Percentiles rank a stretch among this genome's conserved stretches.
Conservation (phyloP, 169 alveolate species). For the Babesia ovata region DNA sequence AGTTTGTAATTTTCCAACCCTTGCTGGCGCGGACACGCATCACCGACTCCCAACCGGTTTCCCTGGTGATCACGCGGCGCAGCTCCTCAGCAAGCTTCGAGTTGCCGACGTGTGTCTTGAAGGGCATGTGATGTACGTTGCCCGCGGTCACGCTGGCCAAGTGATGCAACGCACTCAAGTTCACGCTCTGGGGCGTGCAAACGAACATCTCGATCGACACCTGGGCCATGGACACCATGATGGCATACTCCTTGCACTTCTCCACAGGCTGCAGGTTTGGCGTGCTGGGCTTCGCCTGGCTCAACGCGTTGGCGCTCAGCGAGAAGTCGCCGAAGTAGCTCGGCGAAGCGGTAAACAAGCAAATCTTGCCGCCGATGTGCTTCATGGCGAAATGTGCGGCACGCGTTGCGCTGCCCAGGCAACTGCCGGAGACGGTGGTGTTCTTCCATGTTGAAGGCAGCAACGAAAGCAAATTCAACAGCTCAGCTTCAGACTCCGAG, state of each 20-base stretch:
- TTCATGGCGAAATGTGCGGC: conserved; percentile 90
- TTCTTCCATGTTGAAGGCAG: conserved; percentile 87
- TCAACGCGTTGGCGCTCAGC: conserved; percentile 51
- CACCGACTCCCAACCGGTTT: conserved; percentile 96
- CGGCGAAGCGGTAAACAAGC: conserved; percentile 83
- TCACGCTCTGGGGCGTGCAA: conserved; percentile 79
- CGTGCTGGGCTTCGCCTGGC: conserved; percentile 36
- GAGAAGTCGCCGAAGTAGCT: conserved; percentile 84
- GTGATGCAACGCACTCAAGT: conserved; percentile 30
- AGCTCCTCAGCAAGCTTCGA: conserved; percentile 84
- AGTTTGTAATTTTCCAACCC: conserved; percentile 91
- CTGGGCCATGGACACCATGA: conserved; percentile 50
- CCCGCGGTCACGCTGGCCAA: conserved; percentile 59
- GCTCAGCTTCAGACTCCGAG: conserved; percentile 83
- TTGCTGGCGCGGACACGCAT: conserved; percentile 93
- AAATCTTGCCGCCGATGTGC: conserved; percentile 93
- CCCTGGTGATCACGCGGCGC: conserved; percentile 83
- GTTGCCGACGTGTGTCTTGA: conserved; percentile 69
- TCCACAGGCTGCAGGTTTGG: conserved; percentile 42
- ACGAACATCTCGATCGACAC: conserved; percentile 83
- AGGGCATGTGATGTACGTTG: conserved; percentile 69
- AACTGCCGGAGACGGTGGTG: conserved; percentile 78
- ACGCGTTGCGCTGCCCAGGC: conserved; percentile 89
- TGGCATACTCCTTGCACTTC: conserved; percentile 58
- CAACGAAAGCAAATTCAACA: conserved; percentile 44